Base-by-base conservation (phyloP, 148 eudicot species). In the Heliamphora exappendiculata region DNA sequence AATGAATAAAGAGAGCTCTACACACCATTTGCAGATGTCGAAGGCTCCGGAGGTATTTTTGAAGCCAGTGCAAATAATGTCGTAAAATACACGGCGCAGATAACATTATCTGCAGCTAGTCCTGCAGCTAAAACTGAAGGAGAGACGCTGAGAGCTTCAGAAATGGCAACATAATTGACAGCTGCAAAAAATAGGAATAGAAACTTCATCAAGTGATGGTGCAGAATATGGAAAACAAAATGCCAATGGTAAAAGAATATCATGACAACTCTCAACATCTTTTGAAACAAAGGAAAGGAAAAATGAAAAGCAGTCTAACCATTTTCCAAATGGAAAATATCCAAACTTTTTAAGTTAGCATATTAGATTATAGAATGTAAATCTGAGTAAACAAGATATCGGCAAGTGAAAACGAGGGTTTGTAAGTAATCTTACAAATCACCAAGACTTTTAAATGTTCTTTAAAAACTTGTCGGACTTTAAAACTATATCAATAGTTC, bases 41-140 rank as follows among this genome's bases (percentile, higher is more conserved):
- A 84, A 73, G 82, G 42, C 89, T 92, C 96, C 4, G 97, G 82
- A 81, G 98, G 96, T 73, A 94, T 80, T 71, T 85, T 92, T 59
- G 98, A 85, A 67, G 97, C 96, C 73, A 94, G 59, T 5, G 97
- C 96, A 79, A 92, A 94, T 71, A 94, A 83, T 62, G 93, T 78
- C 51, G 92, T 85, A 80, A 94, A 94, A 87, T 94, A 94, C 80
- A 94, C 84, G 36, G 97, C 98, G 81, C 98, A 94, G 41, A 94
- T 88, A 44, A 94, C 96, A 83, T 94, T 92, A 86, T 92, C 98
- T n/a, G 98, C 98, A 42, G 98, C 98, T 64, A 94, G 90, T 57
- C 98, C 98, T 50, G 98, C 96, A 60, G 98, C 89, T 75, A 89
- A 81, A 79, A 94, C 98, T 69, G 97, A 92, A 34, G 96, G 89